These are phyloP conservation scores for Irpex rosettiformis DNA, from an alignment of 1,284 basidiomycete genomes.

Conservation along the genomic window DNA sequence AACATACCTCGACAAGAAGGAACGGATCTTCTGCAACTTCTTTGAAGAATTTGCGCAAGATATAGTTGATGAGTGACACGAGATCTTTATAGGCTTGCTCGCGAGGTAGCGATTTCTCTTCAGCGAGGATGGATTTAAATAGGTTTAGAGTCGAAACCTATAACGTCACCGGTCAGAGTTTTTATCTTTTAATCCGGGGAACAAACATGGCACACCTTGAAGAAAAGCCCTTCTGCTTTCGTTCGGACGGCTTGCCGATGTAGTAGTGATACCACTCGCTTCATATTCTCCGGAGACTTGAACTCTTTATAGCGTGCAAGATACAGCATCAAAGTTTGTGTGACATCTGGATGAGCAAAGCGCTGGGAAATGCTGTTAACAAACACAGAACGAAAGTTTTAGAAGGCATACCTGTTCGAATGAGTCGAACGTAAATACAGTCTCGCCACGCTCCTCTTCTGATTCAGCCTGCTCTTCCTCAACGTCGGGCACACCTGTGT, in stretches of 20 bases:
- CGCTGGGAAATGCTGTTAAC: conserved; percentile 68
- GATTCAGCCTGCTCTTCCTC: conserved; percentile 60
- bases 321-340: conserved; percentile 79
- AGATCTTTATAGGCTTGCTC: conserved; percentile 83
- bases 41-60: conserved; percentile 92
- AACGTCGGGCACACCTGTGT: conserved; percentile 61
- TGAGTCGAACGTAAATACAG: conserved; percentile 84
- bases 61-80: conserved; percentile 75
- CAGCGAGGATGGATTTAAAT: conserved; percentile 80
- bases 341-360: conserved; percentile 83
- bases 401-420: conserved; percentile 73
- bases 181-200: neutral
- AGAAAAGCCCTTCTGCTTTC: conserved; percentile 90
- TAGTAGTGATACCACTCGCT: conserved; percentile 80
- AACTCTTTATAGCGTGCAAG: conserved; percentile 82
- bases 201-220: conserved; percentile 59
- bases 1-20: conserved; percentile 73
- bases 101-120: conserved; percentile 71
- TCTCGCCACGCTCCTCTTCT: conserved; percentile 71
- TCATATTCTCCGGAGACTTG: conserved; percentile 76
- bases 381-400: conserved; percentile 8
- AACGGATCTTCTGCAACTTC: conserved; percentile 77
- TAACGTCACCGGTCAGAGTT: no score
- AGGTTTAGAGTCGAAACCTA: conserved; percentile 52
- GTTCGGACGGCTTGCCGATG: conserved; percentile 87